Evolutionary conservation across 202 grass and related monocot species (phyloP).

Genomic region (Dendrocalamus latiflorus): DNA sequence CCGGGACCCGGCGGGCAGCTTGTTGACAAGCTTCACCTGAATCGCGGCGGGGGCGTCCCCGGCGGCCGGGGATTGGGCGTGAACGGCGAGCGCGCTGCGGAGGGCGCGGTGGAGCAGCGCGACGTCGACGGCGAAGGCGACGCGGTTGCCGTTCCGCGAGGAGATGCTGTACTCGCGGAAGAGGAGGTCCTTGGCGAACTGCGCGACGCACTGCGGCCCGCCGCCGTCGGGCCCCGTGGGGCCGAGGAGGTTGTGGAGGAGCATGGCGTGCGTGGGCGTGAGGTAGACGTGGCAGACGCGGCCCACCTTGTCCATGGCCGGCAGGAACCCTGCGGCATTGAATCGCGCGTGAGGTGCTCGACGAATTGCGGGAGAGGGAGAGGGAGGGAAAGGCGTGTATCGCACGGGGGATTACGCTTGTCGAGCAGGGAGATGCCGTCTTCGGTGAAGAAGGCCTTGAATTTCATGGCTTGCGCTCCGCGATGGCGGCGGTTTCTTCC

Average conservation of each 20-base stretch:
- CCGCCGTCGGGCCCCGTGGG: constrained; percentile 50
- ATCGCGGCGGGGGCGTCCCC: constrained; percentile 53
- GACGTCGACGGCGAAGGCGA: constrained; percentile 73
- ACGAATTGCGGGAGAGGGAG: constrained; percentile 27
- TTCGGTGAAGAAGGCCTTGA: constrained; percentile 86
- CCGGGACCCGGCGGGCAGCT: constrained; percentile 59
- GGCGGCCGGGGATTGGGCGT: constrained; percentile 53
- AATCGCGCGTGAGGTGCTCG: constrained; percentile 42
- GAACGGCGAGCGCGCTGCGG: constrained; percentile 75
- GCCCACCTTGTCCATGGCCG: constrained; percentile 77
- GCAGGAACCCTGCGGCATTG: constrained; percentile 54
- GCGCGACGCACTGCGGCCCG: constrained; percentile 81
- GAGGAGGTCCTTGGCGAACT: constrained; percentile 83
- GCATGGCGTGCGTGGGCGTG: constrained; percentile 79
- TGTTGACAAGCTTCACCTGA: constrained; percentile 92
- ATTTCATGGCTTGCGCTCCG: constrained; percentile 52
- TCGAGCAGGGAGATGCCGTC: constrained; percentile 87
- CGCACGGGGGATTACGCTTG: constrained; percentile 48
- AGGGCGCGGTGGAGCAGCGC: constrained; percentile 81
- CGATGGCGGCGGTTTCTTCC: background rate
- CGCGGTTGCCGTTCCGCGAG: constrained; percentile 55
- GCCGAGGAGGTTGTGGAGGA: constrained; percentile 81
- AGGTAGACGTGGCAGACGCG: constrained; percentile 81
- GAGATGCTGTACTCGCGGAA: constrained; percentile 85
- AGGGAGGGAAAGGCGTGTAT: background rate